A percentile compares a stretch with the other conserved stretches of the same genome.
Evolutionary conservation across 805 yeast genomes (phyloP).

Genomic region (Ogataea pilisensis): DNA sequence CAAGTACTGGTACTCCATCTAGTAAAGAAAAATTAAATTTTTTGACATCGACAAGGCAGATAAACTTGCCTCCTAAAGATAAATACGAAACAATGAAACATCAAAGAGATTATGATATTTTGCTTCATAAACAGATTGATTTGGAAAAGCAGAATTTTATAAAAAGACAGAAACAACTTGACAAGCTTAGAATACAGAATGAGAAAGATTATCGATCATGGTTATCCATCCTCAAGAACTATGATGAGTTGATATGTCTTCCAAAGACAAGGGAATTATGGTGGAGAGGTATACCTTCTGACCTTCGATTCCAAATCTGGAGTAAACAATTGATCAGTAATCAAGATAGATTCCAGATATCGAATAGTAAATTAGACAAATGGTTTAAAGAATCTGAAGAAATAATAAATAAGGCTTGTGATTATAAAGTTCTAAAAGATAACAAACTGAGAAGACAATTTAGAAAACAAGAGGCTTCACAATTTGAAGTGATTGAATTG

Average conservation of each 20-base stretch:
- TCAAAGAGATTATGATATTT: slow-evolving; percentile 44
- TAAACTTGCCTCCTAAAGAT: slow-evolving; percentile 63
- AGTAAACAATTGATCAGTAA: slow-evolving; percentile 35
- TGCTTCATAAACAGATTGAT: slow-evolving; percentile 39
- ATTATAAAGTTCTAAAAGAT: slow-evolving; percentile 20
- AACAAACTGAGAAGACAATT: slow-evolving; percentile 14
- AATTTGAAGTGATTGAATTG: slow-evolving; percentile 11
- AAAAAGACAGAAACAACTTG: slow-evolving; percentile 29
- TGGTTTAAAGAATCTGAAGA: slow-evolving; percentile 17
- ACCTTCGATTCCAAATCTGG: slow-evolving; percentile 49
- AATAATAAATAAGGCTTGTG: slow-evolving; percentile 28
- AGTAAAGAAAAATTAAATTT: slow-evolving; percentile 20
- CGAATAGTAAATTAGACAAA: slow-evolving; percentile 12
- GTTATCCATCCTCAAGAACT: slow-evolving; percentile 38
- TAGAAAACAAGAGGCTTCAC: slow-evolving; percentile 8
- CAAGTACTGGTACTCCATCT: slow-evolving; percentile 2
- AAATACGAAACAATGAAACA: slow-evolving; percentile 50
- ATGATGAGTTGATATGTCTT: slow-evolving; percentile 30
- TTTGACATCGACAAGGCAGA: slow-evolving; percentile 54
- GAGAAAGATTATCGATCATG: slow-evolving; percentile 39
- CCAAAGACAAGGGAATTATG: slow-evolving; percentile 48
- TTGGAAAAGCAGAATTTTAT: slow-evolving; percentile 34
- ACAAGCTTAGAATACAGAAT: slow-evolving; percentile 31
- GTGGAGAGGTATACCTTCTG: slow-evolving; percentile 56
- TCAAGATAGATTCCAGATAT: slow-evolving; percentile 25